Percentiles rank a stretch among this genome's conserved stretches.
phyloP scores from a whole-genome alignment of 306 rosid species.

The Rubus parviflorus region DNA sequence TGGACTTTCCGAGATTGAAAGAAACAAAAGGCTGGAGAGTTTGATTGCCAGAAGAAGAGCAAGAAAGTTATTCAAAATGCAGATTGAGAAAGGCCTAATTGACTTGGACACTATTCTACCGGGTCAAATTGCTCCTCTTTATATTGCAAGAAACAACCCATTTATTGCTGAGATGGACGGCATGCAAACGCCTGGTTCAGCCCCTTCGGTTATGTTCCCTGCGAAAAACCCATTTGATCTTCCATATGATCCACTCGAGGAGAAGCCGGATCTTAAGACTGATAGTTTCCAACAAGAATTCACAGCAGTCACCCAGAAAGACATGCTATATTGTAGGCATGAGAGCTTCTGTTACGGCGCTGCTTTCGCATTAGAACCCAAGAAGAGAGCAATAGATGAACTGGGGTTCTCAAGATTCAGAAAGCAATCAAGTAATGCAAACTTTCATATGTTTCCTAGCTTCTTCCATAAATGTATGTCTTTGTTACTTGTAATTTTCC shows the following conservation, averaged over 20 bases:
- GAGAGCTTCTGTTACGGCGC: slow-evolving; percentile 63
- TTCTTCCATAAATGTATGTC: background rate
- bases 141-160: slow-evolving; percentile 24
- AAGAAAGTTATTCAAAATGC: slow-evolving; percentile 38
- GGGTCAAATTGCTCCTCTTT: slow-evolving; percentile 48
- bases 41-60: slow-evolving; percentile 73
- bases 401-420: slow-evolving; percentile 36
- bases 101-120: slow-evolving; percentile 29
- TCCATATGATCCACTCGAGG: slow-evolving; percentile 71
- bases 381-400: slow-evolving; percentile 37
- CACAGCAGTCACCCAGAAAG: slow-evolving; percentile 38
- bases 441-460: background rate
- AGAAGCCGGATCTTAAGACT: slow-evolving; percentile 54
- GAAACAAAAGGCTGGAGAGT: slow-evolving; percentile 73
- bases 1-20: slow-evolving; percentile 78
- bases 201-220: slow-evolving; percentile 60
- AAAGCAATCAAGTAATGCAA: slow-evolving; percentile 43
- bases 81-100: slow-evolving; percentile 36
- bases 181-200: slow-evolving; percentile 68
- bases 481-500: background rate
- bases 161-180: slow-evolving; percentile 38
- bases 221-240: slow-evolving; percentile 64
- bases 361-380: slow-evolving; percentile 27
- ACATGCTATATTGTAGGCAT: slow-evolving; percentile 54
- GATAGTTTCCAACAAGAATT: slow-evolving; percentile 70